phyloP scores from a whole-genome alignment of 2,329 filamentous ascomycete species.

The Trichophyton simii region DNA sequence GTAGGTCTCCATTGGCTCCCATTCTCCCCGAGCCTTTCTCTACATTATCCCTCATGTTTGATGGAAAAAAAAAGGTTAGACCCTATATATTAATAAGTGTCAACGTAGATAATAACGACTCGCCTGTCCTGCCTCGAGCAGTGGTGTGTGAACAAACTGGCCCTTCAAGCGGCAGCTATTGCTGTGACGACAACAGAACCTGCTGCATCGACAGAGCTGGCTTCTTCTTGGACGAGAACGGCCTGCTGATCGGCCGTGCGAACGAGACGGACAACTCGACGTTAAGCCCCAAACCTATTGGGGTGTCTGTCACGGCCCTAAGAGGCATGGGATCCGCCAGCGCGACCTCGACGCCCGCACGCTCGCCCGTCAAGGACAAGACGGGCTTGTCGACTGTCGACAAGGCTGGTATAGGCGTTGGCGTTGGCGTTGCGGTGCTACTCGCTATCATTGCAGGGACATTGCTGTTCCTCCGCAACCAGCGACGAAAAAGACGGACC shows the following conservation, averaged over 20 bases:
- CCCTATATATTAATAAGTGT: not conserved
- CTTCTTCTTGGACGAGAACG: not conserved
- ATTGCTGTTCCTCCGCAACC: not conserved
- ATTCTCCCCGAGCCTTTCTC: not conserved
- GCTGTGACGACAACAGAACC: constrained; percentile 2
- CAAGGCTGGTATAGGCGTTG: constrained; percentile 1
- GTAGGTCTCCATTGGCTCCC: not conserved
- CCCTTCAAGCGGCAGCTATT: not conserved
- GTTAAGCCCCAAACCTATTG: not conserved
- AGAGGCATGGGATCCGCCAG: not conserved
- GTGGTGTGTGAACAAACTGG: not conserved
- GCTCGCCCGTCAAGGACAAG: not conserved
- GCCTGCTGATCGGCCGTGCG: not conserved
- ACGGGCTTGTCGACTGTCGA: not conserved
- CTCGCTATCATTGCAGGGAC: not conserved
- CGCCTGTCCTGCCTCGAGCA: not conserved
- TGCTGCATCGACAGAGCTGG: not conserved
- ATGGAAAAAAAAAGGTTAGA: too few species aligned
- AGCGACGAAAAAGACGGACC: not conserved
- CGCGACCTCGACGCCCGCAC: not conserved
- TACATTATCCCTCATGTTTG: not conserved
- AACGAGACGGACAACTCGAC: not conserved
- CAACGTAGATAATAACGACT: not conserved
- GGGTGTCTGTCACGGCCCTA: not conserved
- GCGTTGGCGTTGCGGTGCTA: not conserved